Evolutionary conservation across 768 basidiomycete species (phyloP).

Genomic region (Serpula lacrymans): DNA sequence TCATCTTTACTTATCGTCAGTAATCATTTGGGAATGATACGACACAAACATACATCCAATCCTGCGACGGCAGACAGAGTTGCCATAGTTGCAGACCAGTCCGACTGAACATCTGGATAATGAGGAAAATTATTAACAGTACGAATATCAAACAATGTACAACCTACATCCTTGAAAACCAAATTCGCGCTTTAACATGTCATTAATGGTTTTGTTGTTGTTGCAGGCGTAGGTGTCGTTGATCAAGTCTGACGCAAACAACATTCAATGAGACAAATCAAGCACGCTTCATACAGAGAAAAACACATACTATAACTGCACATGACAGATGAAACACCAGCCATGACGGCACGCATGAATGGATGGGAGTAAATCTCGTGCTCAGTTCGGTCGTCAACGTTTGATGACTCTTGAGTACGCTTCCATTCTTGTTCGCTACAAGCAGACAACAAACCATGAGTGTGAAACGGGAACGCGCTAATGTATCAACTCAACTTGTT

Average conservation of each 20-base stretch:
- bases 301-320: slow-evolving; percentile 52
- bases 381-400: slow-evolving; percentile 40
- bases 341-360: slow-evolving; percentile 57
- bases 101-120: slow-evolving; percentile 48
- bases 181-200: slow-evolving; percentile 61
- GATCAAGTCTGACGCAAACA: slow-evolving; percentile 50
- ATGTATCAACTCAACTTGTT: slow-evolving; percentile 64
- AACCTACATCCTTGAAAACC: slow-evolving; percentile 62
- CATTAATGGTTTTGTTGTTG: slow-evolving; percentile 55
- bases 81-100: slow-evolving; percentile 59
- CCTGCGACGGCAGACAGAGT: slow-evolving; percentile 54
- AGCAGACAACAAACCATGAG: not conserved
- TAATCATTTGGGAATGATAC: not conserved
- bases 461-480: not conserved
- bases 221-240: slow-evolving; percentile 64
- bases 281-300: not conserved
- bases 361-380: slow-evolving; percentile 60
- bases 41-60: slow-evolving; percentile 48
- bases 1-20: slow-evolving; percentile 45
- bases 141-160: not conserved
- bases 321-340: slow-evolving; percentile 65
- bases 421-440: slow-evolving; percentile 34
- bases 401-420: slow-evolving; percentile 30
- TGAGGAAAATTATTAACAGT: not conserved
- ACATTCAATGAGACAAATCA: slow-evolving; percentile 10